Conservation (phyloP, 805 yeast genomes). For the Ascoidea tarda region DNA sequence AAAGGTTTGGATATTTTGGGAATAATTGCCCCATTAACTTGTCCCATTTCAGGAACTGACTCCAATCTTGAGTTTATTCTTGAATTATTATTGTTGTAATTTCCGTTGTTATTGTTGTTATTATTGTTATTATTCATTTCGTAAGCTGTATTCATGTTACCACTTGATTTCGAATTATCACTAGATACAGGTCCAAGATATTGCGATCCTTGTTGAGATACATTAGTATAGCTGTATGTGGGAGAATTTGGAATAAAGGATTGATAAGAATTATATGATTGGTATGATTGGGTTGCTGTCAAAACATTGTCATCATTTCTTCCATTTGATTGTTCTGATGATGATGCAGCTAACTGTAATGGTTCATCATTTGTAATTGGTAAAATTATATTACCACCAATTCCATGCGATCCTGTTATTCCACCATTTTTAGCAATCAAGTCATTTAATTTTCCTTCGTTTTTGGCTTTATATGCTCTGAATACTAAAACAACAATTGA, state of each 20-base stretch:
- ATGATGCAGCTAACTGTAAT: not conserved
- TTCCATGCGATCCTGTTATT: not conserved
- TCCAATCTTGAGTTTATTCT: not conserved
- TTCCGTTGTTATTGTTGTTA: not conserved
- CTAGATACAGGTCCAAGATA: too few relatives aligned
- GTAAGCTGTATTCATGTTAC: not conserved
- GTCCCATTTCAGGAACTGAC: not conserved
- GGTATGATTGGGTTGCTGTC: not conserved
- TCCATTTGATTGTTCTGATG: not conserved
- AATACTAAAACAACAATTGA: conserved; percentile 41
- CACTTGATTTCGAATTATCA: not conserved
- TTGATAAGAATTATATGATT: not conserved
- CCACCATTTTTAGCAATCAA: not conserved
- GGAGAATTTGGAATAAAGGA: not conserved
- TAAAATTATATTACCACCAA: conserved; percentile 8
- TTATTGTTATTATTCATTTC: not conserved
- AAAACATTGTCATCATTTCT: too few relatives aligned
- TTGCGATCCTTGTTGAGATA: not conserved
- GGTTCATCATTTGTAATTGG: conserved; percentile 7
- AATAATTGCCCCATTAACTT: not conserved
- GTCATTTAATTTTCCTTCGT: conserved; percentile 4
- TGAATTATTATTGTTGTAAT: not conserved
- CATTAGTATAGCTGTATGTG: not conserved
- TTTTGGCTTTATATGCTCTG: conserved; percentile 32
- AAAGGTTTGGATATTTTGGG: not conserved